These are phyloP conservation scores for Solanum hybrid DNA, from an alignment of 305 asterid genomes.

Conservation along the genomic window DNA sequence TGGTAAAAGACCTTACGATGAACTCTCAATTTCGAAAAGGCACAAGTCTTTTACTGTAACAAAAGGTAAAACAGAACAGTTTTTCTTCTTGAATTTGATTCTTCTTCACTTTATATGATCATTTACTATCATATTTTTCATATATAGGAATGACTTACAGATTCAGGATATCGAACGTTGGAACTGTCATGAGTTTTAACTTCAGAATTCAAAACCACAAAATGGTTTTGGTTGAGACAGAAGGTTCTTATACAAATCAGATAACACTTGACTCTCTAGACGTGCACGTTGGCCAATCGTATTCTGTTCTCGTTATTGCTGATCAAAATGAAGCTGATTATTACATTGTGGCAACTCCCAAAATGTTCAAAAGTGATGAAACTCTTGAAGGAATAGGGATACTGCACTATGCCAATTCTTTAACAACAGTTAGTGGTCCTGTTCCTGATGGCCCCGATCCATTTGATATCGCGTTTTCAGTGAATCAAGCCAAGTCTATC, in stretches of 20 bases:
- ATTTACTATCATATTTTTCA: background rate
- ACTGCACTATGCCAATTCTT: conserved; percentile 35
- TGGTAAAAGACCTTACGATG: conserved; percentile 42
- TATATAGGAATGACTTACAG: conserved; percentile 39
- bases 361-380: conserved; percentile 9
- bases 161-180: conserved; percentile 46
- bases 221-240: conserved; percentile 57
- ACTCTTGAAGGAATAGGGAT: conserved; percentile 39
- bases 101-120: background rate
- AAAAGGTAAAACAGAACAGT: conserved; percentile 23
- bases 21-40: conserved; percentile 3
- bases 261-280: conserved; percentile 39
- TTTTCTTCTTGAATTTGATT: background rate
- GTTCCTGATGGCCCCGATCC: conserved; percentile 48
- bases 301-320: conserved; percentile 46
- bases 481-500: conserved; percentile 48
- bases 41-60: conserved; percentile 38
- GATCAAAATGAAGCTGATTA: conserved; percentile 39
- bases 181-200: conserved; percentile 39
- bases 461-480: conserved; percentile 38
- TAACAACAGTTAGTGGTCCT: conserved; percentile 14
- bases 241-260: conserved; percentile 59
- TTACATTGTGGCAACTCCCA: conserved; percentile 47
- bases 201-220: conserved; percentile 41
- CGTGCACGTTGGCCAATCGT: conserved; percentile 67